These are phyloP conservation scores for Quercus dentata DNA, from an alignment of 306 rosid genomes.

Conservation along the genomic window DNA sequence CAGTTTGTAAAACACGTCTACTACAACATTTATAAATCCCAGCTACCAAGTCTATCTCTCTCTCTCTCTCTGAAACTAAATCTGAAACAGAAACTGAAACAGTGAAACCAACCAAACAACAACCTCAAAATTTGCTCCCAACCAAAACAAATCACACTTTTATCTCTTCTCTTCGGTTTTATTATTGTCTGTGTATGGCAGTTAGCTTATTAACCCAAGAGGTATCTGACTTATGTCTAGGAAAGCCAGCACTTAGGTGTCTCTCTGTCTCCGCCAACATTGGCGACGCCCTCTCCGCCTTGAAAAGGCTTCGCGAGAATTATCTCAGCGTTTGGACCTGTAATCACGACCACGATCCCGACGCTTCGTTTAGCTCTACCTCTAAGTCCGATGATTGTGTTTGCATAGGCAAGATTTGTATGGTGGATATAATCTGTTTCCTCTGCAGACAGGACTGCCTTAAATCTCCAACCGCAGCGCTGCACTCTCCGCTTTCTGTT, in stretches of 20 bases:
- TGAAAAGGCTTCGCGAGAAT: conserved; percentile 41
- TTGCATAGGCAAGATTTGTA: conserved; percentile 66
- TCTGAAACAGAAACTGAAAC: too few species aligned
- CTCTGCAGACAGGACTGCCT: conserved; percentile 47
- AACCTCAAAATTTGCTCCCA: too few species aligned
- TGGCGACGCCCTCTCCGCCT: conserved; percentile 52
- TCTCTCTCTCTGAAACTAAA: too few species aligned
- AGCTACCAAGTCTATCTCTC: too few species aligned
- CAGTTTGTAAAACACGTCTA: too few species aligned
- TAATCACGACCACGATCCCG: conserved; percentile 28
- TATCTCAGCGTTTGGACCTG: conserved; percentile 75
- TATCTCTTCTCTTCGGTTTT: not conserved
- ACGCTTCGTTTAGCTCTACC: too few species aligned
- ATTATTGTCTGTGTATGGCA: conserved; percentile 65
- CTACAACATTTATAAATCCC: too few species aligned
- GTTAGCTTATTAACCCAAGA: conserved; percentile 44
- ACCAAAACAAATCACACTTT: too few species aligned
- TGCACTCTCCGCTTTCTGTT: conserved; percentile 44
- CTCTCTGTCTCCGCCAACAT: conserved; percentile 52
- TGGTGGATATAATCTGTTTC: conserved; percentile 59
- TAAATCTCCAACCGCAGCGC: conserved; percentile 48
- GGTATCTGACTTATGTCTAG: conserved; percentile 76
- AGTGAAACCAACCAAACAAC: too few species aligned
- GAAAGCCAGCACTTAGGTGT: conserved; percentile 72
- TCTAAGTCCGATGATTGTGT: conserved; percentile 26